Conservation (phyloP, 2,329 filamentous ascomycete species). For the Aspergillus eucalypticola region DNA sequence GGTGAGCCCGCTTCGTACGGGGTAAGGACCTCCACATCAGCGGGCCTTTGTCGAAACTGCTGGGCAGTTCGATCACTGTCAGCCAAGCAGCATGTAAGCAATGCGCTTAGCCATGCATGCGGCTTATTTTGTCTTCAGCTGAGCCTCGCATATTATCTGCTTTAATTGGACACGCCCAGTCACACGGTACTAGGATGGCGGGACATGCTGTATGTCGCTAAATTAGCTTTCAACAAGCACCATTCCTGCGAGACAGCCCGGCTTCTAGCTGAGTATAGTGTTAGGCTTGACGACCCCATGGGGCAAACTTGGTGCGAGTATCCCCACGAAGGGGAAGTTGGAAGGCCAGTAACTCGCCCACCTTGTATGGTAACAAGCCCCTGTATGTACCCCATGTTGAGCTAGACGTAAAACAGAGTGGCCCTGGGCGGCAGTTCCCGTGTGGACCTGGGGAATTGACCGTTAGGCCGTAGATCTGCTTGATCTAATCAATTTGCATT, state of each 20-base stretch:
- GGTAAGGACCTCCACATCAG: not conserved
- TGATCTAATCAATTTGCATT: not conserved
- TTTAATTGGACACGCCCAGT: not conserved
- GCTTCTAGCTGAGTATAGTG: not conserved
- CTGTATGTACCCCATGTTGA: not conserved
- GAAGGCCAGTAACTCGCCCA: not conserved
- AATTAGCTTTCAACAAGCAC: too few relatives aligned
- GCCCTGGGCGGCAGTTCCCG: constrained; percentile 6
- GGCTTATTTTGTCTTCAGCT: not conserved
- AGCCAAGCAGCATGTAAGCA: not conserved
- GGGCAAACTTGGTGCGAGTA: not conserved
- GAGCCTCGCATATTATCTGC: not conserved
- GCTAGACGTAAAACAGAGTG: constrained; percentile 3
- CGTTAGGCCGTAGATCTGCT: constrained; percentile 1
- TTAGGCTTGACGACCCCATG: not conserved
- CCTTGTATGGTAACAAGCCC: not conserved
- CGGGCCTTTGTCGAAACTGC: not conserved
- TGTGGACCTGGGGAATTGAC: constrained; percentile 1
- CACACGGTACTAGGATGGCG: not conserved
- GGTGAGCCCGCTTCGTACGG: not conserved
- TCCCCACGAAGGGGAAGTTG: not conserved
- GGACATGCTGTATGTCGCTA: not conserved
- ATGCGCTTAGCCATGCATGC: not conserved
- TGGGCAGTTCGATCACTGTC: not conserved
- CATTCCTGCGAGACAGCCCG: not conserved